Evolutionary conservation across 2,329 filamentous ascomycete genomes (phyloP).

Genomic region (Hypomyces perniciosus): DNA sequence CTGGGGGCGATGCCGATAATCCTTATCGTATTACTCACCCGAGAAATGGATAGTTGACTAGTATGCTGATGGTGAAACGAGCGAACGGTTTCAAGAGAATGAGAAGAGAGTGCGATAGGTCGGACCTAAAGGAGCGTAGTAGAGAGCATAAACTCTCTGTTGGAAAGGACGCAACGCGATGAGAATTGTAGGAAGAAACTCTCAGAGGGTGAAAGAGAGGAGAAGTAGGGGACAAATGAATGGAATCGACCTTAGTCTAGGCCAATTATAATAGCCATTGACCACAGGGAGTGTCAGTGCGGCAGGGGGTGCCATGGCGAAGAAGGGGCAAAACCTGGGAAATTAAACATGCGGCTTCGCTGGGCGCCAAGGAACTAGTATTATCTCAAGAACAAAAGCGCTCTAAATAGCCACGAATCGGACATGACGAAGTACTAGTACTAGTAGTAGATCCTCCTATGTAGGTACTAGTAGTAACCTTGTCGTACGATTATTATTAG

Average conservation of each 20-base stretch:
- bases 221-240: not conserved
- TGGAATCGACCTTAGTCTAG: not conserved
- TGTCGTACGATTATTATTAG: too few relatives aligned
- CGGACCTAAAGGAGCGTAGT: constrained; percentile 47
- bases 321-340: not conserved
- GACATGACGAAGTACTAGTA: too few relatives aligned
- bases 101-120: constrained; percentile 23
- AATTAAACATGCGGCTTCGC: not conserved
- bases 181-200: constrained; percentile 22
- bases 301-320: not conserved
- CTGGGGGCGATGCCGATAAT: not conserved
- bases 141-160: constrained; percentile 50
- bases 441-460: too few relatives aligned
- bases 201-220: constrained; percentile 14
- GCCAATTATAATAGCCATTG: not conserved
- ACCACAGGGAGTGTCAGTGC: not conserved
- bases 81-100: constrained; percentile 13
- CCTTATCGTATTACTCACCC: not conserved
- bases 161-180: constrained; percentile 38
- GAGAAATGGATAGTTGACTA: not conserved
- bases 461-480: too few relatives aligned
- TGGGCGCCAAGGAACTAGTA: not conserved
- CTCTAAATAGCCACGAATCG: too few relatives aligned
- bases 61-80: constrained; percentile 1
- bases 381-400: too few relatives aligned